phyloP scores from a whole-genome alignment of 257 asterid species.

The Gentiana macrophylla region DNA sequence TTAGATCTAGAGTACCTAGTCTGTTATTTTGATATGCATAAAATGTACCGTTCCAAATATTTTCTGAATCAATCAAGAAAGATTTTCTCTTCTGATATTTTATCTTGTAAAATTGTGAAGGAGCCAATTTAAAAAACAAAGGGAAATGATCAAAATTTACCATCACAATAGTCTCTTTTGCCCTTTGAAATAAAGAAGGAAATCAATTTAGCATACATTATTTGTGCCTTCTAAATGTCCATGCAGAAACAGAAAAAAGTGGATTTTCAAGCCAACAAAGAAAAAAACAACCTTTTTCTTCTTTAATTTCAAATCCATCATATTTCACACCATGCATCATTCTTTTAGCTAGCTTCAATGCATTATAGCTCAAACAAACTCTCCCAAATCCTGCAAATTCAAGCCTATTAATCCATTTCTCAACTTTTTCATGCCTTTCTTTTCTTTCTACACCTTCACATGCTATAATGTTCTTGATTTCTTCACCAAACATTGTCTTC shows the following conservation, averaged over 20 bases:
- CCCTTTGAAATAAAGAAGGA: too few species aligned
- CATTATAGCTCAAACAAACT: slow-evolving; percentile 37
- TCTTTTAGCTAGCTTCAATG: slow-evolving; percentile 41
- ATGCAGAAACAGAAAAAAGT: slow-evolving; percentile 47
- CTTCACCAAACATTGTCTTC: slow-evolving; percentile 44
- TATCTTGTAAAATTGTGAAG: too few species aligned
- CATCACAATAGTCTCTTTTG: too few species aligned
- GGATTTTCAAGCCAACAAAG: slow-evolving; percentile 62
- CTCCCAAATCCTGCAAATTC: slow-evolving; percentile 40
- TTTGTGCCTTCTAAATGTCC: slow-evolving; percentile 34
- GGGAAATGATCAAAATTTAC: too few species aligned
- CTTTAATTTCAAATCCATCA: slow-evolving; percentile 37
- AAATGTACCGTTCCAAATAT: too few species aligned
- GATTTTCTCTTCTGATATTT: too few species aligned
- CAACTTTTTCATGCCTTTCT: slow-evolving; percentile 48
- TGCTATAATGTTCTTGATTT: slow-evolving; percentile 8
- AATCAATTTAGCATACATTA: neutral
- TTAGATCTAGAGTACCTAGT: too few species aligned
- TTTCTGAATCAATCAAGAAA: too few species aligned
- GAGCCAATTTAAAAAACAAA: too few species aligned
- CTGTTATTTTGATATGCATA: too few species aligned
- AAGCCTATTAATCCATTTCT: slow-evolving; percentile 41
- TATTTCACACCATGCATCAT: slow-evolving; percentile 36
- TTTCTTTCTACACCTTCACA: slow-evolving; percentile 45
- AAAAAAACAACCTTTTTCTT: slow-evolving; percentile 37